These are phyloP conservation scores for Septoria linicola DNA, from an alignment of 2,329 filamentous ascomycete species.

Conservation along the genomic window DNA sequence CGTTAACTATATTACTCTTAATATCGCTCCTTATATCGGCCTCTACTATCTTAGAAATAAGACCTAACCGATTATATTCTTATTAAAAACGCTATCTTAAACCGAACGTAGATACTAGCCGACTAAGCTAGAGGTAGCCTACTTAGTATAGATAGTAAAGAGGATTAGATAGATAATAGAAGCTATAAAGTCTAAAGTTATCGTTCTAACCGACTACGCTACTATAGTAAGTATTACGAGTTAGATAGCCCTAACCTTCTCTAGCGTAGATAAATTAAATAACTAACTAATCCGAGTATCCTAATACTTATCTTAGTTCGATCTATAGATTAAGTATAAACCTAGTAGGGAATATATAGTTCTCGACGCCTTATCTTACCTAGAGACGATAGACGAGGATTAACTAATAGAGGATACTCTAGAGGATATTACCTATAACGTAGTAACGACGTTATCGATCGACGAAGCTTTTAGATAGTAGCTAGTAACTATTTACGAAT, in stretches of 20 bases:
- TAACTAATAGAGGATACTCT: not conserved
- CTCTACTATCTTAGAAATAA: not conserved
- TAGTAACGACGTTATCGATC: not conserved
- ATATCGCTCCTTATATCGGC: too few species aligned
- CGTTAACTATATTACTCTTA: too few species aligned
- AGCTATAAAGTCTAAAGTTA: not conserved
- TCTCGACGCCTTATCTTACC: not conserved
- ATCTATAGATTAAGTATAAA: not conserved
- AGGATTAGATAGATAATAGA: not conserved
- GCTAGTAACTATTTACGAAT: not conserved
- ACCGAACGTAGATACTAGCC: constrained; percentile 2
- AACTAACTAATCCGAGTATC: not conserved
- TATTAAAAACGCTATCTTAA: not conserved
- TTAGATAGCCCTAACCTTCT: not conserved
- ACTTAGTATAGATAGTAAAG: not conserved
- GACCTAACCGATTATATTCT: not conserved
- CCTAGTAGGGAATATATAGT: not conserved
- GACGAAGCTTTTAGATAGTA: not conserved
- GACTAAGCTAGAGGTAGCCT: constrained; percentile 1
- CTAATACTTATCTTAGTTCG: not conserved
- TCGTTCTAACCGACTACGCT: not conserved
- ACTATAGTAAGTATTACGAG: not conserved
- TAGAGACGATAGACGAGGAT: not conserved
- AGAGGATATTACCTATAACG: not conserved
- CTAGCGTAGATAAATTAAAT: not conserved